Percentiles rank a stretch among this genome's conserved stretches.
These are phyloP conservation scores for Rhodotorula kratochvilovae DNA, from an alignment of 768 basidiomycete species.

Conservation along the genomic window DNA sequence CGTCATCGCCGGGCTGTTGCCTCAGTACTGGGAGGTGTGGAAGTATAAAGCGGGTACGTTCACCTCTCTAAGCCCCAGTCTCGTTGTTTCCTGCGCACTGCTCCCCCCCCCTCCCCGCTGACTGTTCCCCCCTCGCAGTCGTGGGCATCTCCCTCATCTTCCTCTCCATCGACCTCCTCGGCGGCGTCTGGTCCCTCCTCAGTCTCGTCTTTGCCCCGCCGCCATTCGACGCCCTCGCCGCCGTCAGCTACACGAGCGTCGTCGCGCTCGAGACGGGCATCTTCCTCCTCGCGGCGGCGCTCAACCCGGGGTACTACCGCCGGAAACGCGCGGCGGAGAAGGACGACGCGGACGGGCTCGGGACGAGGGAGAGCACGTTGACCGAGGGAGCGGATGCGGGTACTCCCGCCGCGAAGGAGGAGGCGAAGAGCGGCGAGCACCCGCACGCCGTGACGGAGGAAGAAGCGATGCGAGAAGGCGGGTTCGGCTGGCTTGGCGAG, in stretches of 20 bases:
- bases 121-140: conserved; percentile 50
- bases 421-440: background rate
- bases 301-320: conserved; percentile 56
- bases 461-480: background rate
- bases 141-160: conserved; percentile 66
- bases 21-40: conserved; percentile 75
- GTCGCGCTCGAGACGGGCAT: conserved; percentile 62
- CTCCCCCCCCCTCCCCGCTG: too few species aligned
- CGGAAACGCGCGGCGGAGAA: background rate
- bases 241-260: conserved; percentile 61
- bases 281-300: conserved; percentile 59
- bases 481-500: conserved; percentile 2
- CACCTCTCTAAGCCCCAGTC: too few species aligned
- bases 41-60: conserved; percentile 50
- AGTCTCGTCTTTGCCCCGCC: conserved; percentile 62
- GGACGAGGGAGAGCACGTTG: background rate
- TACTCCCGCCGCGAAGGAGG: background rate
- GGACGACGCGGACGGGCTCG: background rate
- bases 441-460: background rate
- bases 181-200: conserved; percentile 65
- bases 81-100: too few species aligned
- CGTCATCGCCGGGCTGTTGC: conserved; percentile 50
- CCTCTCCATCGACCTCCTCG: conserved; percentile 54
- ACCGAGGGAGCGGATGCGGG: too few species aligned
- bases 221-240: conserved; percentile 62